phyloP scores from a whole-genome alignment of 352 stramenopile genomes.

The Globisporangium alternatum region DNA sequence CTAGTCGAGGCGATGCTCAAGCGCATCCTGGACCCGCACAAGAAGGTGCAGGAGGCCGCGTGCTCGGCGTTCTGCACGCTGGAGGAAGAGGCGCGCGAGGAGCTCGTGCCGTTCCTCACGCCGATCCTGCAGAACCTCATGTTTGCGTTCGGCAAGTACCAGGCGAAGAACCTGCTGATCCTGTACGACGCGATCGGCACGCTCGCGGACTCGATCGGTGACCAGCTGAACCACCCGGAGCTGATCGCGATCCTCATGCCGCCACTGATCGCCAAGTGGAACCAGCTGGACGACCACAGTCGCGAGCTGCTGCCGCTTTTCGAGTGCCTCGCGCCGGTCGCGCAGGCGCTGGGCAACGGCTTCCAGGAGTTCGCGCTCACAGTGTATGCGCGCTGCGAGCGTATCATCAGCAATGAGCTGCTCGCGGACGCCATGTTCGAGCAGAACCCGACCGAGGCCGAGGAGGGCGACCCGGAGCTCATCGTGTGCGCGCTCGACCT shows the following conservation, averaged over 20 bases:
- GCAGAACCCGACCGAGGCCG: constrained; percentile 71
- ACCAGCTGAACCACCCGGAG: constrained; percentile 89
- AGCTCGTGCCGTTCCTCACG: constrained; percentile 92
- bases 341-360: constrained; percentile 76
- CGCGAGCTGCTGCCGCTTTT: constrained; percentile 86
- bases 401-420: constrained; percentile 82
- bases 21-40: constrained; percentile 89
- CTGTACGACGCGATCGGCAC: constrained; percentile 96
- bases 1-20: constrained; percentile 87
- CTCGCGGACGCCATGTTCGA: constrained; percentile 78
- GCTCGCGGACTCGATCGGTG: constrained; percentile 92
- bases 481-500: constrained; percentile 88
- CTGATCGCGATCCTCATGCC: constrained; percentile 93
- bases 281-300: constrained; percentile 69
- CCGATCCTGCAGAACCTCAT: constrained; percentile 92
- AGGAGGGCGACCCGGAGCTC: constrained; percentile 88
- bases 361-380: constrained; percentile 88
- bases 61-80: constrained; percentile 95
- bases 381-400: constrained; percentile 77
- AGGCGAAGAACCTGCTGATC: constrained; percentile 94
- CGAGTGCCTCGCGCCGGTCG: constrained; percentile 87
- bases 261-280: constrained; percentile 92
- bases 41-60: constrained; percentile 94
- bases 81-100: constrained; percentile 91
- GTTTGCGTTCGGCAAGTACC: constrained; percentile 91